Conservation (phyloP, 1,139 yeast genomes). For the Pichia sp. region DNA sequence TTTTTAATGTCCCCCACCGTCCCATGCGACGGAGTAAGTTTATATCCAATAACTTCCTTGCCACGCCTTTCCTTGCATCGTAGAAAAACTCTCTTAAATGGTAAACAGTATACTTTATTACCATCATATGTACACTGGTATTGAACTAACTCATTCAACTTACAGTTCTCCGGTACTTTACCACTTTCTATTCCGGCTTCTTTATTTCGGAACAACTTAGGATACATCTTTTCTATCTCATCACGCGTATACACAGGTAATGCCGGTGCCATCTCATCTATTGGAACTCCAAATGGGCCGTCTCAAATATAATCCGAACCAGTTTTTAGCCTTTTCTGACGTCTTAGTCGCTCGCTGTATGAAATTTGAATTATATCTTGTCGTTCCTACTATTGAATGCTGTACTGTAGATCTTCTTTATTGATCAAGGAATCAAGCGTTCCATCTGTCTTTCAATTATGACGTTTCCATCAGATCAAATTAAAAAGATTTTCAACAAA, state of each 20-base stretch:
- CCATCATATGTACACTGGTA: conserved; percentile 29
- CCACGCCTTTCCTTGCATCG: conserved; percentile 21
- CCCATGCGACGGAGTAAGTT: conserved; percentile 12
- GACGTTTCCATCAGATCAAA: conserved; percentile 20
- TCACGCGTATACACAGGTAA: conserved; percentile 24
- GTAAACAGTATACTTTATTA: conserved; percentile 24
- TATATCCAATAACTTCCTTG: conserved; percentile 22
- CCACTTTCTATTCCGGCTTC: neutral
- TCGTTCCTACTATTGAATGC: too few species aligned
- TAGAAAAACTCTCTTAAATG: conserved; percentile 27
- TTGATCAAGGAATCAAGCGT: too few species aligned
- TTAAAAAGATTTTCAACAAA: conserved; percentile 27
- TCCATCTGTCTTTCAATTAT: too few species aligned
- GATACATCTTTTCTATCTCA: conserved; percentile 20
- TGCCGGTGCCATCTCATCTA: conserved; percentile 25
- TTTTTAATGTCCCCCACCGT: conserved; percentile 1
- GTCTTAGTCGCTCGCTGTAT: too few species aligned
- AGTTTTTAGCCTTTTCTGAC: too few species aligned
- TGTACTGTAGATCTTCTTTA: too few species aligned
- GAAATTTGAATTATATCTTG: too few species aligned
- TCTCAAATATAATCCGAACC: too few species aligned
- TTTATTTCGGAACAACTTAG: conserved; percentile 8
- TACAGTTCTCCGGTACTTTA: conserved; percentile 15
- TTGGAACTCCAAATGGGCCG: too few species aligned
- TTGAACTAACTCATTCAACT: conserved; percentile 22